These are phyloP conservation scores for Boletus subcaerulescens DNA, from an alignment of 768 basidiomycete species.

Conservation along the genomic window DNA sequence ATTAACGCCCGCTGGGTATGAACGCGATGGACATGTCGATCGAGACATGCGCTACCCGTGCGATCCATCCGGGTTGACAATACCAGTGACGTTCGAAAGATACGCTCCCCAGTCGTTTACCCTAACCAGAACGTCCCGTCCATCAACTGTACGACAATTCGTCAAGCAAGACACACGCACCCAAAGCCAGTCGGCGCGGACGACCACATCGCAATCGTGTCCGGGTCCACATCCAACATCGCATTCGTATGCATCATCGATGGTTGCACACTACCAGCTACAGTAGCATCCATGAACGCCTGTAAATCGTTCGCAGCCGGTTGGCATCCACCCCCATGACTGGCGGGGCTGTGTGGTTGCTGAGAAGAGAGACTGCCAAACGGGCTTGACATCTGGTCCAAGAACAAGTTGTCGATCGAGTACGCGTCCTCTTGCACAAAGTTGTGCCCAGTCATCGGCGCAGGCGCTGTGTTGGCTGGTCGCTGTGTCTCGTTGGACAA, in stretches of 20 bases:
- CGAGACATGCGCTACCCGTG: no score
- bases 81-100: conserved; percentile 31
- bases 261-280: neutral
- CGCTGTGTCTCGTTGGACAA: conserved; percentile 2
- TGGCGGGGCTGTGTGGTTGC: neutral
- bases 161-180: conserved; percentile 37
- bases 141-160: neutral
- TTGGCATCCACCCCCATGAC: neutral
- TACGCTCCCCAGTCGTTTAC: conserved; percentile 41
- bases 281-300: conserved; percentile 10
- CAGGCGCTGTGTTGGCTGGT: neutral
- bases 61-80: conserved; percentile 15
- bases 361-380: conserved; percentile 3
- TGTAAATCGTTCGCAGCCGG: conserved; percentile 5
- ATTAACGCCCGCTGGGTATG: no score
- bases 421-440: conserved; percentile 10
- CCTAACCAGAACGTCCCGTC: conserved; percentile 20
- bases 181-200: conserved; percentile 57
- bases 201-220: conserved; percentile 62
- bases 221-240: conserved; percentile 38
- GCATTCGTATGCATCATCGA: conserved; percentile 3
- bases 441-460: neutral
- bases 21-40: no score
- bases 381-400: conserved; percentile 14
- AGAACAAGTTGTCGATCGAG: conserved; percentile 22